Evolutionary conservation across 2,329 filamentous ascomycete genomes (phyloP), one percentile per base, ranked within the genome.

Genomic region (Colletotrichum incanum): DNA sequence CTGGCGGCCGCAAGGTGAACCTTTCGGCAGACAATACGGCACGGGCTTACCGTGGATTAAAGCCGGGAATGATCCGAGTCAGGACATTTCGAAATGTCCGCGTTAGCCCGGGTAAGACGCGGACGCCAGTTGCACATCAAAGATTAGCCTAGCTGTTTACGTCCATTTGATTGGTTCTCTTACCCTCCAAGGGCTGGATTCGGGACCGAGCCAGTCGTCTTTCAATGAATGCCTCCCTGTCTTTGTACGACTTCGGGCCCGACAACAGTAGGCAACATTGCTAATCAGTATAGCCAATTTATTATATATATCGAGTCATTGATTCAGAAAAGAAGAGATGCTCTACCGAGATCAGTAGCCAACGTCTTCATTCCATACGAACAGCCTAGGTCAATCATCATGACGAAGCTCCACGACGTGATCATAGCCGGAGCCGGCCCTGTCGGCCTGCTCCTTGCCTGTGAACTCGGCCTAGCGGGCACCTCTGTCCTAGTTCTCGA

Each of bases 321-420:
- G 28, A 3, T 5, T 31, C 28, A 6, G 28, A 31, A 31, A 6
- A 31, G 28, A 31, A 31, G 28, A 31, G 4, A 5, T 31, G 28
- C 28, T 31, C 28, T 31, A 31, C 28, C 28, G 28, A 31, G 4
- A 31, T 6, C 6, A 31, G 28, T 31, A 4, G 28, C 28, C 4
- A 6, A 31, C 28, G 7, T 5, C 34, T 11, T 37, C 34, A 37
- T 37, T 8, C 34, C 11, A 37, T 9, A 11, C 11, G 7, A 11
- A 37, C 8, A 8, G 2, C 7, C 34, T 1, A 37, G 7, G 2
- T 31, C 26, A 11, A 4, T 1, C 1, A 31, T 1, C 7, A 20
- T 26, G 16, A 6, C 14, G 18, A 20, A 28, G 26, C 49, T 52
- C 18, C 16, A 52, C 4, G 49, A 20, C 49, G 14, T 20, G 5